phyloP scores from a whole-genome alignment of 2,329 filamentous ascomycete genomes.

The Cordyceps pruinosa region DNA sequence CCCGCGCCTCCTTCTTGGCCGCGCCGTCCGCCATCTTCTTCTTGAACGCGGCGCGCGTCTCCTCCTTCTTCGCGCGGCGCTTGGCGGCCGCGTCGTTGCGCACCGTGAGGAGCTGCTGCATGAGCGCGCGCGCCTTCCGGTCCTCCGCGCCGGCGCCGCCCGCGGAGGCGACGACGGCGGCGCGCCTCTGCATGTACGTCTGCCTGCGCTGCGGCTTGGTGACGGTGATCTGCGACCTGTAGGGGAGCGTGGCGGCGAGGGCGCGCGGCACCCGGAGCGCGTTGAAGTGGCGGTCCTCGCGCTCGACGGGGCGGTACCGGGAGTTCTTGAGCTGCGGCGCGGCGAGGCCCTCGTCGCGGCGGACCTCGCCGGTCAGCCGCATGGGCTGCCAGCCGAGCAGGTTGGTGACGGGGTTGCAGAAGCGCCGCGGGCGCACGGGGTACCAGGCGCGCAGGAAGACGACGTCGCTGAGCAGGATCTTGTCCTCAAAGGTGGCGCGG shows the following conservation, averaged over 20 bases:
- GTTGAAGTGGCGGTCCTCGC: conserved; percentile 69
- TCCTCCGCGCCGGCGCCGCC: conserved; percentile 74
- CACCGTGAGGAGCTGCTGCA: conserved; percentile 89
- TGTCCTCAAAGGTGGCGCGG: conserved; percentile 97
- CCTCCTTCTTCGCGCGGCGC: conserved; percentile 78
- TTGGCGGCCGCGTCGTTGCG: conserved; percentile 87
- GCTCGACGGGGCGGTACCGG: conserved; percentile 67
- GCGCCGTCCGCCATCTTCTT: conserved; percentile 75
- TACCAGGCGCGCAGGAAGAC: conserved; percentile 97
- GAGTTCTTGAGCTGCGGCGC: conserved; percentile 80
- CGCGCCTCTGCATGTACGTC: conserved; percentile 93
- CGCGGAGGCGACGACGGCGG: conserved; percentile 85
- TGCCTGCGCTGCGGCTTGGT: conserved; percentile 72
- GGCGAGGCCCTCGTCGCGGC: conserved; percentile 64
- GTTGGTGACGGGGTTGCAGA: conserved; percentile 95
- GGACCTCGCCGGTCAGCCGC: conserved; percentile 89
- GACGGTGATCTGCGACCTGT: conserved; percentile 80
- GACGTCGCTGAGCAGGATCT: conserved; percentile 93
- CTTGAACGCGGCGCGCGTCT: conserved; percentile 70
- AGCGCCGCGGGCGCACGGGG: conserved; percentile 86
- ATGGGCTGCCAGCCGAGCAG: conserved; percentile 88
- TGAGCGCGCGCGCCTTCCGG: conserved; percentile 76
- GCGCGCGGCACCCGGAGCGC: conserved; percentile 68
- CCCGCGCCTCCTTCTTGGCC: conserved; percentile 78
- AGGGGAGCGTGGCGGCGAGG: conserved; percentile 78